Percentiles rank a stretch among this genome's conserved stretches.
Conservation (phyloP, 108 stramenopile species). For the Stephanodiscus triporus region DNA sequence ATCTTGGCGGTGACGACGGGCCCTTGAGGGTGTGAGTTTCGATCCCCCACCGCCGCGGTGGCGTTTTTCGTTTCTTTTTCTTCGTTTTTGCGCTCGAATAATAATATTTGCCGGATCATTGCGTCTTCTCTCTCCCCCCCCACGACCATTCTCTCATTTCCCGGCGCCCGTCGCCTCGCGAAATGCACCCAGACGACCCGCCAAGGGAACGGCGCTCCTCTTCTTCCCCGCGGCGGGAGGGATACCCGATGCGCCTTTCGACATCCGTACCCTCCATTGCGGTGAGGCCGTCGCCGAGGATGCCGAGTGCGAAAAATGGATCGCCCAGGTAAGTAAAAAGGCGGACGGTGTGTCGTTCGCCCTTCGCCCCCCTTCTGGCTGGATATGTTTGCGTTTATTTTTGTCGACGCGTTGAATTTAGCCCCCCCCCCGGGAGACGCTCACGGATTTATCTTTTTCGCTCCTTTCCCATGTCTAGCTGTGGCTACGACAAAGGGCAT, state of each 20-base stretch:
- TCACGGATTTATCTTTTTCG: neutral
- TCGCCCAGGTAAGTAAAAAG: constrained; percentile 41
- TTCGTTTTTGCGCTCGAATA: neutral
- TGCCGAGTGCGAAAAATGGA: constrained; percentile 71
- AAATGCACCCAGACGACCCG: constrained; percentile 51
- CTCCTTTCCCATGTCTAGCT: constrained; percentile 20
- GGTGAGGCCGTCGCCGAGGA: constrained; percentile 69
- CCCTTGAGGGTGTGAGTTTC: constrained; percentile 59
- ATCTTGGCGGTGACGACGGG: constrained; percentile 49
- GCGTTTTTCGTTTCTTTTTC: neutral
- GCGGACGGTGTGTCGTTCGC: neutral
- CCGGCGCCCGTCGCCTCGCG: neutral
- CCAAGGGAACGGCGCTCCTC: constrained; percentile 77
- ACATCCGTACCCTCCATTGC: constrained; percentile 82
- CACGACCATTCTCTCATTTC: neutral
- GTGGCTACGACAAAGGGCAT: constrained; percentile 66
- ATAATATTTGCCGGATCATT: no score
- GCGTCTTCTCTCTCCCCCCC: no score
- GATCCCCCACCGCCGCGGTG: no score
- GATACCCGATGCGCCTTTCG: constrained; percentile 72
- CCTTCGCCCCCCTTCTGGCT: neutral
- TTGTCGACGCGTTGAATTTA: no score
- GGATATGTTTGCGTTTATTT: no score
- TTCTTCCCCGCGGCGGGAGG: constrained; percentile 89
- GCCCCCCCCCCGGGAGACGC: no score